Base-by-base conservation (phyloP, 2,329 filamentous ascomycete genomes). In the Parastagonospora nodorum region DNA sequence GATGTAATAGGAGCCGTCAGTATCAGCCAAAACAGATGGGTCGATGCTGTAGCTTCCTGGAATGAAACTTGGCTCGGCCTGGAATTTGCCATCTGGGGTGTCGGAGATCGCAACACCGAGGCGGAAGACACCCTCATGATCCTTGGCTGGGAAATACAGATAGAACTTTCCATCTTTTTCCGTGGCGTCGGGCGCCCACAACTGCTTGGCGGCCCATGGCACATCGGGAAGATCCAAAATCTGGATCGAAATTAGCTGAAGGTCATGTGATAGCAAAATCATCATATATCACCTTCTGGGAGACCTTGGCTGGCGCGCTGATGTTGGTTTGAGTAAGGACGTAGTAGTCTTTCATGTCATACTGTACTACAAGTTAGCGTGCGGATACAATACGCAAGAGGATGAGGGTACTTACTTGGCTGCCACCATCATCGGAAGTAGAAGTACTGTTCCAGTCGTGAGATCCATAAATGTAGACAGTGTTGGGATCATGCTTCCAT, bases 301-400 rank as follows among this genome's bases (percentile, higher is more conserved):
- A 88, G 75, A 91, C 88, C 14, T 79, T 84, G 5, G 90, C 86
- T 19, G 78, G 75, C 1, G 77, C 75, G 50, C 78, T 80, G 16
- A 83, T 74, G 1, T 80, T 77, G 54, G 82, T 79, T 40, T 82
- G 74, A 54, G 82, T 86, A 72, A 91, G 85, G 68, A 91, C 88
- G 73, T 91, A 88, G 79, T 92, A 92, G 77, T 91, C 88, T 48
- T 76, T 80, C 88, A 91, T 92, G 76, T 89, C 88, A 71, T 90
- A 91, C 71, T 91, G 88, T 74, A 90, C 3, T 38, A 24, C 5
- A n/a, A 14, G 14, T 48, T 32, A 48, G 27, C 11, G 10, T 30
- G 4, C 12, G 11, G 2, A 16, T 4, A n/a, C n/a, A 3, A 42
- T 28, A 2, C 11, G 37, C 4, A 33, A 32, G 5, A 19, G 24